Base-by-base conservation (phyloP, 2,329 filamentous ascomycete species). In the Alternaria brassicicola region DNA sequence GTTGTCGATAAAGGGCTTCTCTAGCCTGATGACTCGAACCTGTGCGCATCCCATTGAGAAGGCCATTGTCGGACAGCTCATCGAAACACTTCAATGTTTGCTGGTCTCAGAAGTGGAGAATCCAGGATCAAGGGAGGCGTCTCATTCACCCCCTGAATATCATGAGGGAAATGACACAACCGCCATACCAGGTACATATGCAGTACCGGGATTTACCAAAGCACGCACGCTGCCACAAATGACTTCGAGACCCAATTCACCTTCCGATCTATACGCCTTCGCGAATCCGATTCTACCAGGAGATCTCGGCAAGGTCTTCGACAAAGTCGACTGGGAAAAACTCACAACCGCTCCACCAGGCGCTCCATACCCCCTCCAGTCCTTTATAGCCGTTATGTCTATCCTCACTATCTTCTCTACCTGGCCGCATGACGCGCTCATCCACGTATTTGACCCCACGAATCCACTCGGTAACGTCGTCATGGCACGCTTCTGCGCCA, bases 301-400 rank as follows among this genome's bases (percentile, higher is more conserved):
- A 10, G 31, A 45, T 0, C 28, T 56, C 15, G 28, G 33, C 19
- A 12, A 19, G 3, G 15, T 42, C 3, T 62, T 64, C 12, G 49
- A 56, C 3, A 21, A 45, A 10, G 52, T 67, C 25, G 47, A 58
- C 21, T 65, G 59, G 57, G 25, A 54, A 1, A 52, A 33, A 3
- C 48, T 67, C 33, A 56, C 57, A 12, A 38, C 55, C 2, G 46
- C 65, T 4, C 47, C 57, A 12, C 39, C 52, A 6, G 43, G 53
- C 13, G 25, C 30, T 3, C 57, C 56, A 1, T 21, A 57, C 12
- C 57, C 59, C 6, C 1, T 57, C 1, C 47, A 41, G 25, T 56
- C 65, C 2, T 69, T 69, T 53, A 46, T 59, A 31, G 62, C 64
- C 9, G 48, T 68, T 4, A 64, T 67, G 59, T 57, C 57, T 8